Conservation (phyloP, 2,329 filamentous ascomycete species). For the Ophiostoma perfectum region DNA sequence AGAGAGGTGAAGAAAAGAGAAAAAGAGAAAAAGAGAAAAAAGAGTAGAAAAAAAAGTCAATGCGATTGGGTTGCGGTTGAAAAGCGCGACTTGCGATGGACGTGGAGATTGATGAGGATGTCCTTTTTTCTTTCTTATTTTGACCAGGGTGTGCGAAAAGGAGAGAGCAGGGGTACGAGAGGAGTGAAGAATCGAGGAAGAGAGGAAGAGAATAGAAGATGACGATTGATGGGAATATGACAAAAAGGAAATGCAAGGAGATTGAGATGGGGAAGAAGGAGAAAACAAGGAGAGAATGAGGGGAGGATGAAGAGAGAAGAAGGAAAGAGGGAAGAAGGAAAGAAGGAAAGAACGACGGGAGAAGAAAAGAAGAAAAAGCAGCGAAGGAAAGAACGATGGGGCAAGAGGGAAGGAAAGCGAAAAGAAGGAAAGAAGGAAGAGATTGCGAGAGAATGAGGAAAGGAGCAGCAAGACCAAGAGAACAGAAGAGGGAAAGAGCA, state of each 20-base stretch:
- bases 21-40: not conserved
- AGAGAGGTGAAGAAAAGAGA: not conserved
- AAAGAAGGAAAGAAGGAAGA: conserved; percentile 8
- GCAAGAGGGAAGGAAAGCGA: not conserved
- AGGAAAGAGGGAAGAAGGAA: not conserved
- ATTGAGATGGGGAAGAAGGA: not conserved
- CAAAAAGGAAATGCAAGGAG: too few relatives aligned
- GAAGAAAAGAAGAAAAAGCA: not conserved
- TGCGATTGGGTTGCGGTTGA: conserved; percentile 2
- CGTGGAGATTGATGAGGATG: conserved; percentile 10
- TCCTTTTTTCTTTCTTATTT: conserved; percentile 6
- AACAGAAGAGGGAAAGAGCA: not conserved
- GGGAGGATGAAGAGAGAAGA: not conserved
- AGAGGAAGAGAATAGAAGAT: not conserved
- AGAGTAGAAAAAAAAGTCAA: not conserved
- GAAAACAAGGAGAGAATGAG: not conserved
- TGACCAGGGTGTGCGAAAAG: conserved; percentile 1
- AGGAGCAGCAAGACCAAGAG: not conserved
- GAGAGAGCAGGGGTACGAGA: conserved; percentile 2
- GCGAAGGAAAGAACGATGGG: conserved; percentile 1
- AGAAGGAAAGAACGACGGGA: not conserved
- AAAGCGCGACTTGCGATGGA: conserved; percentile 8
- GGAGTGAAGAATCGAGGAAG: not conserved
- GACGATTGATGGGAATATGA: not conserved
- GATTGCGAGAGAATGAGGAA: conserved; percentile 7